Evolutionary conservation across 108 stramenopile genomes (phyloP).

Genomic region (Aurantiochytrium sp.): DNA sequence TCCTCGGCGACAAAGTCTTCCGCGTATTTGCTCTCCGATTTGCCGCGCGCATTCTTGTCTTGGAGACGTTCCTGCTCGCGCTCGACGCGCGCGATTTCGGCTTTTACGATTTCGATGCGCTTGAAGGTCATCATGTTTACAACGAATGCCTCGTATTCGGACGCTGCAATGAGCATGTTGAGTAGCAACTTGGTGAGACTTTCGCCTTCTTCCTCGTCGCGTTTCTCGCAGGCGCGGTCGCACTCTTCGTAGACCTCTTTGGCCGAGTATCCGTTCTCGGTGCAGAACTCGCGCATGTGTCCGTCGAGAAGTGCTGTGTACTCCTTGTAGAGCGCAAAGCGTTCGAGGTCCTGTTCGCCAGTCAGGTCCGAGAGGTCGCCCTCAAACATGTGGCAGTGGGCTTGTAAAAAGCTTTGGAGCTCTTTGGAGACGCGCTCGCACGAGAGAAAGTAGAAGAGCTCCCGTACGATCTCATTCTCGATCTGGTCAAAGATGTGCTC

Average conservation of each 20-base stretch:
- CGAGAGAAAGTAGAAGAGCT: neutral
- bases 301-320: neutral
- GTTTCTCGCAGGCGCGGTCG: neutral
- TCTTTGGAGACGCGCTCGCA: neutral
- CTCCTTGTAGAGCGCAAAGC: neutral
- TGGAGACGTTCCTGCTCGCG: neutral
- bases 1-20: neutral
- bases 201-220: neutral
- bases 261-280: neutral
- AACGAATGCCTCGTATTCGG: neutral
- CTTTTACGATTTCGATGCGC: neutral
- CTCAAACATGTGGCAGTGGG: neutral
- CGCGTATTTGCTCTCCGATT: neutral
- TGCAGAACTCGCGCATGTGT: neutral
- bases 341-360: neutral
- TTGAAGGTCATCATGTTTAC: slow-evolving; percentile 10
- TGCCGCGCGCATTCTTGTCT: neutral
- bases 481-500: neutral
- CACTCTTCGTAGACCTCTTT: slow-evolving; percentile 4
- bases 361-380: neutral
- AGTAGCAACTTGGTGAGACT: neutral
- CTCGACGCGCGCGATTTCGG: neutral
- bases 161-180: neutral
- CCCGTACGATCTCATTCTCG: neutral
- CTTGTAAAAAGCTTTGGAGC: neutral